phyloP scores from a whole-genome alignment of 2,329 filamentous ascomycete species.

The Talaromyces albobiverticillius region DNA sequence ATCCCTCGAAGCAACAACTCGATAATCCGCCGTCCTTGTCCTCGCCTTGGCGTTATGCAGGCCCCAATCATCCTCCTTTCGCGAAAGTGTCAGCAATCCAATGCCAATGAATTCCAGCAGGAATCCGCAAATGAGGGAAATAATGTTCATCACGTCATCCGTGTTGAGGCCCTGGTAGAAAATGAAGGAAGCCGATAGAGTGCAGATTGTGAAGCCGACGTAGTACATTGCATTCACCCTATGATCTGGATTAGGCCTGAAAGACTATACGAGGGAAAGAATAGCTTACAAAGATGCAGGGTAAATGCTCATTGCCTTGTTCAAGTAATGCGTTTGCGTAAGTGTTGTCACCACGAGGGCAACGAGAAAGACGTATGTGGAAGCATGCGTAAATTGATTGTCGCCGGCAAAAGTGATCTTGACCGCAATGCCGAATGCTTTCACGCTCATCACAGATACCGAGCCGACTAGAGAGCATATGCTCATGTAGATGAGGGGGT shows the following conservation, averaged over 20 bases:
- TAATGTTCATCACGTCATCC: constrained; percentile 6
- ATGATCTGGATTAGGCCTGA: neutral
- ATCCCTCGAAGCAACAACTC: neutral
- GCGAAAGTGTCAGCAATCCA: constrained; percentile 9
- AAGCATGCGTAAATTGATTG: constrained; percentile 13
- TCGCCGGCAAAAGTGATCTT: constrained; percentile 9
- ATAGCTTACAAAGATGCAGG: constrained; percentile 9
- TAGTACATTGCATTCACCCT: constrained; percentile 15
- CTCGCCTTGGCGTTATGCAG: neutral
- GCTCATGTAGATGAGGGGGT: constrained; percentile 13
- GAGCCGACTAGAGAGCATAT: constrained; percentile 13
- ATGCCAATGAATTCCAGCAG: constrained; percentile 10
- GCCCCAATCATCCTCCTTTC: neutral
- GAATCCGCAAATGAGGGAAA: constrained; percentile 12
- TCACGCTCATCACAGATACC: constrained; percentile 13
- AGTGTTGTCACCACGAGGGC: constrained; percentile 12
- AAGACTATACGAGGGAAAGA: neutral
- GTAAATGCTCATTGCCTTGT: constrained; percentile 15
- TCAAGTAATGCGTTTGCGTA: constrained; percentile 15
- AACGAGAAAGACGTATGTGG: constrained; percentile 14
- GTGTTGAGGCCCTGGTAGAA: constrained; percentile 13
- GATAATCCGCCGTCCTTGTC: constrained; percentile 1
- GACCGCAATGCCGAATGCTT: constrained; percentile 13
- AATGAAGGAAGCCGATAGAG: constrained; percentile 12
- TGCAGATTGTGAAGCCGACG: constrained; percentile 14